Evolutionary conservation across 129 eudicot species (phyloP), one percentile per base, ranked within the genome.

Genomic region (Centaurea solstitialis): DNA sequence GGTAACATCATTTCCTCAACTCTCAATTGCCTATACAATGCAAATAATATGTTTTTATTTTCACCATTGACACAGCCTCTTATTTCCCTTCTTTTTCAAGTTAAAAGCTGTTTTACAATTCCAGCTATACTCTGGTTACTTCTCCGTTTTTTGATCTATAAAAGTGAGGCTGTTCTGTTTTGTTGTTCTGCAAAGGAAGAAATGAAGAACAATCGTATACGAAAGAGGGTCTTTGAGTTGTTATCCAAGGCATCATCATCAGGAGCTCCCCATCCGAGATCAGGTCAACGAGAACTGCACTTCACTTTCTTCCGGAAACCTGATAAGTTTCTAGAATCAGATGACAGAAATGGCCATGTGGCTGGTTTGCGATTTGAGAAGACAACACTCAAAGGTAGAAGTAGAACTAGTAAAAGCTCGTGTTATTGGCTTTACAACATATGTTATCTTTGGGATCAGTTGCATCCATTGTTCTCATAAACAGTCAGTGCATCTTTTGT

Each of bases 261-360:
- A 66, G 79, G 73, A 53, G 41, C 75, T 35, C 65, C 87, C 18
- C 78, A 73, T 65, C 87, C 85, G 40, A 76, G 71, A 68, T 53
- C 89, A 33, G 89, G 93, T 85, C 94, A 92, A 87, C 93, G 88
- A 38, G 97, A 94, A 81, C 89, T 94, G 77, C 93, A 94, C 88
- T 94, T 94, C 85, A 89, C 89, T 75, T 92, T 92, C 91, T 92
- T 92, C 71, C 88, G 89, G 74, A 92, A 82, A 65, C 98, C 97
- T 13, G 87, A 89, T 17, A 89, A 77, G 50, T 94, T 94, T 92
- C 73, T 94, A 33, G 91, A 89, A 37, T 87, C 94, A 22, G 85
- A 87, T 76, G 81, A 85, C 69, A 74, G 75, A 82, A 86, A 61
- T 73, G 96, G 94, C 70, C 89, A 89, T 87, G 89, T 92, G 79